These are phyloP conservation scores for Lasiosphaeria miniovina DNA, from an alignment of 495 filamentous ascomycete species.

Conservation along the genomic window DNA sequence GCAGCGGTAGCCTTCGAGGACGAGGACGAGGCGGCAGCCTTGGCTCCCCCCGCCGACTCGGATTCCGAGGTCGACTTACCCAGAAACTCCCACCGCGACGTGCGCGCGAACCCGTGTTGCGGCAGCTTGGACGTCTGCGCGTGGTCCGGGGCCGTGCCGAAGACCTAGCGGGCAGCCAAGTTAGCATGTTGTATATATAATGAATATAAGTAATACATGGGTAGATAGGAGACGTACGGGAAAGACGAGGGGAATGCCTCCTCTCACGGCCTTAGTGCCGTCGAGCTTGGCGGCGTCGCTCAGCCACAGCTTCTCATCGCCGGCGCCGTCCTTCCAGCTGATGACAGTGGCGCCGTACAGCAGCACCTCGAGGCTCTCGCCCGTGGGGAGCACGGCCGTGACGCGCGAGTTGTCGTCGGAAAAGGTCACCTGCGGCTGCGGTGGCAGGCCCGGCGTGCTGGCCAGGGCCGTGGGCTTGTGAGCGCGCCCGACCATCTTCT, in stretches of 20 bases:
- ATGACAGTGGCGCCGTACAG: slow-evolving; percentile 90
- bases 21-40: too few species aligned
- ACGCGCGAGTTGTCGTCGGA: slow-evolving; percentile 61
- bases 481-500: slow-evolving; percentile 71
- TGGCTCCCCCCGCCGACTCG: too few species aligned
- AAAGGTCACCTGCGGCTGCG: slow-evolving; percentile 66
- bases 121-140: slow-evolving; percentile 70
- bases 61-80: slow-evolving; percentile 62
- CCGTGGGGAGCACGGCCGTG: slow-evolving; percentile 71
- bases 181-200: neutral
- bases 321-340: slow-evolving; percentile 80
- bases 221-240: slow-evolving; percentile 58
- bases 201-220: neutral
- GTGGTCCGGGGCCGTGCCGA: slow-evolving; percentile 75
- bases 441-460: slow-evolving; percentile 60
- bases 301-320: slow-evolving; percentile 84
- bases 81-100: slow-evolving; percentile 72
- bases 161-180: slow-evolving; percentile 58
- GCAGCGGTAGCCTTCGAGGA: slow-evolving; percentile 16
- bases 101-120: slow-evolving; percentile 96
- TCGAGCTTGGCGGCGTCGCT: slow-evolving; percentile 69
- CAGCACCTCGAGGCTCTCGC: slow-evolving; percentile 80
- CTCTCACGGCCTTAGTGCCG: slow-evolving; percentile 60
- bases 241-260: slow-evolving; percentile 91
- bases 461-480: slow-evolving; percentile 80